Percentiles rank a stretch among this genome's conserved stretches.
Conservation (phyloP, 78 protist genomes). For the Planoprotostelium fungivorum region DNA sequence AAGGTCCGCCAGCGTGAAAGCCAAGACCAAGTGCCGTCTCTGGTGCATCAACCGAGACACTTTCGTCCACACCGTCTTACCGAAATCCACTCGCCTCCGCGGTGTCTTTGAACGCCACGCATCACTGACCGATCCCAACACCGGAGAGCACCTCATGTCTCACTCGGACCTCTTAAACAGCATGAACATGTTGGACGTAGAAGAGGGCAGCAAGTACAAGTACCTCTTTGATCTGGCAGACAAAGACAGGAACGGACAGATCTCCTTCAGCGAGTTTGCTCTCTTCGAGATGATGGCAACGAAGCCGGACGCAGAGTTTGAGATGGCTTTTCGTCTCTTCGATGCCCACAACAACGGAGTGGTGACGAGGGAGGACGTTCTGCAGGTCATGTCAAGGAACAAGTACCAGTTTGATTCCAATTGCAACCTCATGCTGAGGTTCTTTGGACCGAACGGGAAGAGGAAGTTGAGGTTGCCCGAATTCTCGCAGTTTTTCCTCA, state of each 20-base stretch:
- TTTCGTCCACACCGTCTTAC: background rate
- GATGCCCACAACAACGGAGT: conserved; percentile 16
- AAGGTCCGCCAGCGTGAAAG: background rate
- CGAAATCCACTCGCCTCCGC: background rate
- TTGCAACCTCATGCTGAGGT: conserved; percentile 26
- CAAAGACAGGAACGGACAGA: background rate
- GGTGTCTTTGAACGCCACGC: background rate
- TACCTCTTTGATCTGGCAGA: background rate
- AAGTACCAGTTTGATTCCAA: conserved; percentile 11
- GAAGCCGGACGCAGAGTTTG: conserved; percentile 7
- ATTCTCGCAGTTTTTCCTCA: conserved; percentile 4
- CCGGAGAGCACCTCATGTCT: background rate
- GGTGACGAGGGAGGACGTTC: background rate
- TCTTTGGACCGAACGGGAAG: conserved; percentile 8
- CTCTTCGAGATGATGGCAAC: background rate
- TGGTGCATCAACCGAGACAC: background rate
- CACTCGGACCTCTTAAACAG: background rate
- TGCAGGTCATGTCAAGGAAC: background rate
- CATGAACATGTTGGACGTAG: background rate
- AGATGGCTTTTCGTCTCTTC: conserved; percentile 46
- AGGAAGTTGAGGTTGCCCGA: conserved; percentile 5
- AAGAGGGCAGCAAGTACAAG: background rate
- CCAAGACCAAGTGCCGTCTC: background rate
- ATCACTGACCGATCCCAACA: background rate
- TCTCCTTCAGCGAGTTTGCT: background rate